These are phyloP conservation scores for Candida sojae DNA, from an alignment of 1,139 yeast species.

Conservation along the genomic window DNA sequence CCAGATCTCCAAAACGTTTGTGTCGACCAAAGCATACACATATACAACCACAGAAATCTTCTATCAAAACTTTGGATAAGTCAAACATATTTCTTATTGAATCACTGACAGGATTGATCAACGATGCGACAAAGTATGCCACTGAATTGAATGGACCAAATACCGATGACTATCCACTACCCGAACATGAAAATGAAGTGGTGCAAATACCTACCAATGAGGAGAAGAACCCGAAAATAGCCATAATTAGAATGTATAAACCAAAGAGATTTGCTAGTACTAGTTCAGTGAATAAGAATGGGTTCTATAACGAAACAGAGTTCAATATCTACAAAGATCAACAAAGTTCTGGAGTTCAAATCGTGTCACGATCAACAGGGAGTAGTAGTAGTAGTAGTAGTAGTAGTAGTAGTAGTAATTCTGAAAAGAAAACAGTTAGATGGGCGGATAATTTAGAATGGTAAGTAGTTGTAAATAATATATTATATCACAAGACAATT, in stretches of 20 bases:
- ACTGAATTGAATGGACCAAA: conserved; percentile 70
- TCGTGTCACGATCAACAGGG: conserved; percentile 8
- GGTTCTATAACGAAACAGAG: conserved; percentile 35
- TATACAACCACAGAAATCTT: conserved; percentile 9
- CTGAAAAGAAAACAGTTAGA: conserved; percentile 24
- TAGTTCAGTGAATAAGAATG: conserved; percentile 13
- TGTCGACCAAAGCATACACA: conserved; percentile 44
- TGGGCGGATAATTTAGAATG: conserved; percentile 61
- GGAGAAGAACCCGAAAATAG: conserved; percentile 43
- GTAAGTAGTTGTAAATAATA: conserved; percentile 23
- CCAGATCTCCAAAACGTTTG: conserved; percentile 22
- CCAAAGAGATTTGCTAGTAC: conserved; percentile 19
- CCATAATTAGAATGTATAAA: conserved; percentile 52
- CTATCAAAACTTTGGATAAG: conserved; percentile 2
- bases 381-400: not conserved
- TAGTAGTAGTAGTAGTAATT: not conserved
- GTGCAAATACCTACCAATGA: conserved; percentile 68
- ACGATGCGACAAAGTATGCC: conserved; percentile 75
- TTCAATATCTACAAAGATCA: conserved; percentile 23
- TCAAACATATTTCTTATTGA: conserved; percentile 56
- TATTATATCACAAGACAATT: not conserved
- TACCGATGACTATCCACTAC: conserved; percentile 65
- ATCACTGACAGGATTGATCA: conserved; percentile 63
- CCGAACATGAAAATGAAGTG: conserved; percentile 58
- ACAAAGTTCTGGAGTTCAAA: conserved; percentile 17